These are phyloP conservation scores for Suillus alpinus DNA, from an alignment of 768 basidiomycete genomes.

Conservation along the genomic window DNA sequence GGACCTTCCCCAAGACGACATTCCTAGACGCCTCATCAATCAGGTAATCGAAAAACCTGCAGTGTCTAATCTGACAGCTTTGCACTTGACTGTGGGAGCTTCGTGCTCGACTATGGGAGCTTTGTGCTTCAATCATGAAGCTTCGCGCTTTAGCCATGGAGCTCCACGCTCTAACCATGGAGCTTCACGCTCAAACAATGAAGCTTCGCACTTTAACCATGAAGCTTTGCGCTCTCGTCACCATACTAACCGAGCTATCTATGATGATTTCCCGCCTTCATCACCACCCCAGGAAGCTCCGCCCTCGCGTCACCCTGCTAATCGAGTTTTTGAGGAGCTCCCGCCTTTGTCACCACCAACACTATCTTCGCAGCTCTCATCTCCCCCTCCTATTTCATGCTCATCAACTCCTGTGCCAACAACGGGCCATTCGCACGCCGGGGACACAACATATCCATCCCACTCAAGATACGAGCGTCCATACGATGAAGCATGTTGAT, in stretches of 20 bases:
- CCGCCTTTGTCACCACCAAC: background rate
- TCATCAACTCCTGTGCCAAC: background rate
- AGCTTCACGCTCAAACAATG: background rate
- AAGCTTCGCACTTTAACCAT: background rate
- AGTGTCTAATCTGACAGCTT: background rate
- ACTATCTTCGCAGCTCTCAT: background rate
- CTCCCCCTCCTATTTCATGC: background rate
- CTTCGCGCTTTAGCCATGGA: background rate
- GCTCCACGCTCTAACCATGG: too few relatives aligned
- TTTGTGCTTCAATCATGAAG: background rate
- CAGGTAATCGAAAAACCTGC: background rate
- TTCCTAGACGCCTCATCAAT: background rate
- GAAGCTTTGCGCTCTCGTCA: background rate
- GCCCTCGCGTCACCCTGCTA: background rate
- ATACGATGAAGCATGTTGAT: background rate
- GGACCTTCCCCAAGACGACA: background rate
- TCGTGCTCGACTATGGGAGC: background rate
- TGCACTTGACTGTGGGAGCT: too few relatives aligned
- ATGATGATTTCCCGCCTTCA: too few relatives aligned
- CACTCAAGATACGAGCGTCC: background rate
- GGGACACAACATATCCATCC: background rate
- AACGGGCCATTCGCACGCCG: background rate
- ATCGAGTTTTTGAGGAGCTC: background rate
- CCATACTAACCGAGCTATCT: too few relatives aligned
- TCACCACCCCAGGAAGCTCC: too few relatives aligned